Evolutionary conservation across 2,329 filamentous ascomycete species (phyloP).

Genomic region (Penicillium italicum): DNA sequence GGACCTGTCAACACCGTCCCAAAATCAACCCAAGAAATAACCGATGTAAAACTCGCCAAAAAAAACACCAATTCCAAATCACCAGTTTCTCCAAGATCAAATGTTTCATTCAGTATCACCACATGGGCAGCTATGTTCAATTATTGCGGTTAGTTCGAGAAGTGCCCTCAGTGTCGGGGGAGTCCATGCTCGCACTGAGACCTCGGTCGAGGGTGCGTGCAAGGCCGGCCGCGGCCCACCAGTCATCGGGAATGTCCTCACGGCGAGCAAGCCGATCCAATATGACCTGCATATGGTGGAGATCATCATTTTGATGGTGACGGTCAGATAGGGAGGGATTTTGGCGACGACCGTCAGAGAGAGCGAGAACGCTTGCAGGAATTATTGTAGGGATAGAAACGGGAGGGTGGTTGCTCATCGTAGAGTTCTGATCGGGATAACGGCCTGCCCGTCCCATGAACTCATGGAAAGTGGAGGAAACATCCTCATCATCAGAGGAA

Average conservation of each 20-base stretch:
- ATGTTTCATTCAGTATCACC: neutral
- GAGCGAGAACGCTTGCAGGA: neutral
- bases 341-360: neutral
- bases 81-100: neutral
- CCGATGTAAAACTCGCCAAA: neutral
- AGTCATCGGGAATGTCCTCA: slow-evolving; percentile 75
- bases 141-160: slow-evolving; percentile 13
- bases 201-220: slow-evolving; percentile 50
- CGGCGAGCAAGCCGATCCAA: slow-evolving; percentile 66
- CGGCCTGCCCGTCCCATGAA: slow-evolving; percentile 15
- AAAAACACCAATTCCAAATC: slow-evolving; percentile 3
- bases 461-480: slow-evolving; percentile 14
- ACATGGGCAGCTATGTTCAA: slow-evolving; percentile 2
- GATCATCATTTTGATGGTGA: slow-evolving; percentile 32
- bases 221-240: slow-evolving; percentile 71
- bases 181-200: slow-evolving; percentile 25
- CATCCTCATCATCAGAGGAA: slow-evolving; percentile 34
- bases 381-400: slow-evolving; percentile 23
- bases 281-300: slow-evolving; percentile 68
- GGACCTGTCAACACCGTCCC: neutral
- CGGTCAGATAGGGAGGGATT: slow-evolving; percentile 26
- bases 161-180: slow-evolving; percentile 18
- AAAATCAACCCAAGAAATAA: slow-evolving; percentile 1
- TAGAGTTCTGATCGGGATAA: slow-evolving; percentile 27
- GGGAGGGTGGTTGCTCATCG: slow-evolving; percentile 34